These are phyloP conservation scores for Saccharum spontaneum DNA, from an alignment of 176 grass and related monocot species.

Conservation along the genomic window DNA sequence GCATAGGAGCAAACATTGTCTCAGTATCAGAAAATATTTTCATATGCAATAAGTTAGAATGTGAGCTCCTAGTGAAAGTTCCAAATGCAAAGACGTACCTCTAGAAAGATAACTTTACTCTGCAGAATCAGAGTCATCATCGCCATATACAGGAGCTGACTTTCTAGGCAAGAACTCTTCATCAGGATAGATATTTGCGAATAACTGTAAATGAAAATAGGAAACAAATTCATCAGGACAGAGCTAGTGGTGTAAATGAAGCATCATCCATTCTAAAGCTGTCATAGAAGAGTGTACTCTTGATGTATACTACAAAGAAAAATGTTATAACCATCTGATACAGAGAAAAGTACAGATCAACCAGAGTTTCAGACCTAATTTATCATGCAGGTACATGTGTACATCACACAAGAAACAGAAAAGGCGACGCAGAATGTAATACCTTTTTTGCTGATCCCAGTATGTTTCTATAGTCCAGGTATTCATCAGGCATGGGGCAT, in stretches of 20 bases:
- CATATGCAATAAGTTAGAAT: constrained; percentile 1
- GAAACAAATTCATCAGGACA: constrained; percentile 27
- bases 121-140: constrained; percentile 45
- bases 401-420: constrained; percentile 31
- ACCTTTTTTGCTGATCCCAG: constrained; percentile 80
- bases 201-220: constrained; percentile 57
- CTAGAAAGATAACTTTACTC: constrained; percentile 41
- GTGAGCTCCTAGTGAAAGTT: constrained; percentile 6
- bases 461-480: constrained; percentile 72
- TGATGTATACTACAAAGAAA: background rate
- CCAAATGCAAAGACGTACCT: constrained; percentile 21
- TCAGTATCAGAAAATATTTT: constrained; percentile 25
- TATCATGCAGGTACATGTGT: constrained; percentile 26
- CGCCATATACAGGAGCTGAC: constrained; percentile 48
- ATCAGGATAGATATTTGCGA: constrained; percentile 61
- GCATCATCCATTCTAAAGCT: constrained; percentile 22
- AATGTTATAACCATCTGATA: background rate
- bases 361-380: constrained; percentile 12
- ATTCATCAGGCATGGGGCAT: constrained; percentile 81
- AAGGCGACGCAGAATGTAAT: constrained; percentile 17
- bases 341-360: background rate
- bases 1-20: background rate
- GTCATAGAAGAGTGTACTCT: constrained; percentile 2
- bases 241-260: constrained; percentile 29
- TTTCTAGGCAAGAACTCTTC: constrained; percentile 72